Percentiles rank a stretch among this genome's conserved stretches.
These are phyloP conservation scores for Aspergillus nanangensis DNA, from an alignment of 495 filamentous ascomycete species.

Conservation along the genomic window DNA sequence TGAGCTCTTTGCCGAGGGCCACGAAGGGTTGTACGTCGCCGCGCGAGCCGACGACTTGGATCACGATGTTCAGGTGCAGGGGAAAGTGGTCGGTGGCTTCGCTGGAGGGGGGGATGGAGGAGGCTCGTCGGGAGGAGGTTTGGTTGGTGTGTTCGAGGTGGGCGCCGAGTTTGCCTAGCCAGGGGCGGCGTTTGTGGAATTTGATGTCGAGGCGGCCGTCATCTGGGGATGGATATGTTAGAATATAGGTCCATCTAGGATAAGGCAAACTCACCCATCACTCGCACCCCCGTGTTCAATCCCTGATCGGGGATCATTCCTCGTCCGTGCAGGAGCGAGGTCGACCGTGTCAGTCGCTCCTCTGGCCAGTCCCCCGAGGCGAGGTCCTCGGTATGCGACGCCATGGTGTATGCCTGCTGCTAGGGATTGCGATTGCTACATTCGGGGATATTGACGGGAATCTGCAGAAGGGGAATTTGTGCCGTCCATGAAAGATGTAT, in stretches of 20 bases:
- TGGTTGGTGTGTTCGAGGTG: slow-evolving; percentile 56
- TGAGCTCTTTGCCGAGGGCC: slow-evolving; percentile 59
- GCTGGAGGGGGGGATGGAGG: slow-evolving; percentile 35
- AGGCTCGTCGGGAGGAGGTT: slow-evolving; percentile 20
- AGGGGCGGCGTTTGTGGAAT: slow-evolving; percentile 60
- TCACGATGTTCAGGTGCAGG: slow-evolving; percentile 63
- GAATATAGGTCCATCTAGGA: not conserved
- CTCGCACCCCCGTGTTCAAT: slow-evolving; percentile 15
- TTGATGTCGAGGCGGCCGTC: slow-evolving; percentile 74
- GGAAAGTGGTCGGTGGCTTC: slow-evolving; percentile 56
- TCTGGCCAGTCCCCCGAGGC: slow-evolving; percentile 6
- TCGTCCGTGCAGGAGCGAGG: not conserved
- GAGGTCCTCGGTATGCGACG: not conserved
- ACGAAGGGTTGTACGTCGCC: slow-evolving; percentile 80
- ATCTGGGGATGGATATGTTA: slow-evolving; percentile 19
- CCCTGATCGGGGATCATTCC: slow-evolving; percentile 6
- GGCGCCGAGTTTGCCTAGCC: slow-evolving; percentile 58
- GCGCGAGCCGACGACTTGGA: slow-evolving; percentile 73
- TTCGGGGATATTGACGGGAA: no score
- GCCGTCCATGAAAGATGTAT: no score
- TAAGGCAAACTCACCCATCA: slow-evolving; percentile 12
- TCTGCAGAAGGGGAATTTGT: no score
- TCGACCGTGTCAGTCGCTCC: not conserved
- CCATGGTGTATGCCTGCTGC: not conserved
- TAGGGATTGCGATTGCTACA: not conserved